Percentiles rank a stretch among this genome's conserved stretches.
phyloP scores from a whole-genome alignment of 345 rosid genomes.

The Eucalyptus paniculata region DNA sequence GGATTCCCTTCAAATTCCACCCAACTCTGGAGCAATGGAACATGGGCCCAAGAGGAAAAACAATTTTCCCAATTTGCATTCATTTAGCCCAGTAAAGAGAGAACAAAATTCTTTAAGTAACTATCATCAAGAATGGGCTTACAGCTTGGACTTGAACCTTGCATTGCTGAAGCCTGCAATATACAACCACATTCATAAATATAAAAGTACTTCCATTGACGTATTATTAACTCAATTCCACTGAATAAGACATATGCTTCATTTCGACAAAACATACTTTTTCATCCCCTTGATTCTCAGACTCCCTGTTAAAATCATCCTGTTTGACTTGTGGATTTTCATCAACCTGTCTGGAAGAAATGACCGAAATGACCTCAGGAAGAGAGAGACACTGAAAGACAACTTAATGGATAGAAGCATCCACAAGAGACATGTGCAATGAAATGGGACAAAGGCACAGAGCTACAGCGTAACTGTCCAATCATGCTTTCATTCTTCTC shows the following conservation, averaged over 20 bases:
- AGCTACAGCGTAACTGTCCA: neutral
- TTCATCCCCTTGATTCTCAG: neutral
- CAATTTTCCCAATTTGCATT: neutral
- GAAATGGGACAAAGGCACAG: neutral
- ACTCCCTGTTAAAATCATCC: neutral
- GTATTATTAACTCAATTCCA: neutral
- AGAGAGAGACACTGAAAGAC: neutral
- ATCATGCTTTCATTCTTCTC: neutral
- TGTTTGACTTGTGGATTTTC: neutral
- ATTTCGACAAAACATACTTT: neutral
- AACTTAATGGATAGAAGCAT: neutral
- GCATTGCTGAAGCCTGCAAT: neutral
- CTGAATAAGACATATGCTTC: neutral
- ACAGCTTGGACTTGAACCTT: neutral
- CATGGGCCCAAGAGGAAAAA: neutral
- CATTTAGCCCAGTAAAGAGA: neutral
- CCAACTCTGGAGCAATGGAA: neutral
- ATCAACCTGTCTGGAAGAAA: neutral
- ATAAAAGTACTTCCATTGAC: neutral
- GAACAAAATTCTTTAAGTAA: neutral
- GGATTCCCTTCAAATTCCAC: neutral
- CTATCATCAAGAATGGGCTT: neutral
- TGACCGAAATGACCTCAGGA: neutral
- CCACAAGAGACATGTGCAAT: neutral
- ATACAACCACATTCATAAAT: neutral